Conservation (phyloP, 2,329 filamentous ascomycete genomes). For the Helicocarpus griseus region DNA sequence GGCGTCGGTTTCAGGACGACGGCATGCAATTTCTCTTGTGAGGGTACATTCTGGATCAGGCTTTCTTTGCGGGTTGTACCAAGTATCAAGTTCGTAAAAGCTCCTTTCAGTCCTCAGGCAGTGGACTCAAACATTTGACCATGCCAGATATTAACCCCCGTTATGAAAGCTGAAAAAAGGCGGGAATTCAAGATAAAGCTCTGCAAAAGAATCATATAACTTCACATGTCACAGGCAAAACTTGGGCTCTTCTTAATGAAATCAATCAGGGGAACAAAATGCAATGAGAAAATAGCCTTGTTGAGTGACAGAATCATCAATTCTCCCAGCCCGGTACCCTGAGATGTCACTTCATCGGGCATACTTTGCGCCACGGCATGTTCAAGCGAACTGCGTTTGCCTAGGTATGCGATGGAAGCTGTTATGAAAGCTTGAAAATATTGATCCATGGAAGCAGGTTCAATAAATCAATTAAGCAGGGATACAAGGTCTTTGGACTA, state of each 20-base stretch:
- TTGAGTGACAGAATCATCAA: too few species aligned
- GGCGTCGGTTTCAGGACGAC: background rate
- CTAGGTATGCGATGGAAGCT: background rate
- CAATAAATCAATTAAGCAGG: background rate
- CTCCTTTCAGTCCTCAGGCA: constrained; percentile 20
- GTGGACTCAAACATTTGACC: constrained; percentile 15
- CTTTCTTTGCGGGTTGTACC: constrained; percentile 8
- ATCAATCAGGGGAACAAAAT: constrained; percentile 20
- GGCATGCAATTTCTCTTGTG: background rate
- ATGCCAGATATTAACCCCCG: constrained; percentile 13
- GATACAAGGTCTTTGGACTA: background rate
- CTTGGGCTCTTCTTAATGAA: constrained; percentile 18
- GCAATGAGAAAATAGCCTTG: too few species aligned
- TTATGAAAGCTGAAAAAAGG: too few species aligned
- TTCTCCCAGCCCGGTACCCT: background rate
- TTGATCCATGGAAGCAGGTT: background rate
- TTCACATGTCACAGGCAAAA: constrained; percentile 23
- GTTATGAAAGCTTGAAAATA: background rate
- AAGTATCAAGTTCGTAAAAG: constrained; percentile 9
- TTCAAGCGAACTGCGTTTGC: background rate
- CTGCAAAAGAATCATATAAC: constrained; percentile 21
- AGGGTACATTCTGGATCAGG: constrained; percentile 6
- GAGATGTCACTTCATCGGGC: background rate
- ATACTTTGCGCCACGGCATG: background rate
- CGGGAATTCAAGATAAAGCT: constrained; percentile 16